These are phyloP conservation scores for Austroboletus festivus DNA, from an alignment of 768 basidiomycete species.

Conservation along the genomic window DNA sequence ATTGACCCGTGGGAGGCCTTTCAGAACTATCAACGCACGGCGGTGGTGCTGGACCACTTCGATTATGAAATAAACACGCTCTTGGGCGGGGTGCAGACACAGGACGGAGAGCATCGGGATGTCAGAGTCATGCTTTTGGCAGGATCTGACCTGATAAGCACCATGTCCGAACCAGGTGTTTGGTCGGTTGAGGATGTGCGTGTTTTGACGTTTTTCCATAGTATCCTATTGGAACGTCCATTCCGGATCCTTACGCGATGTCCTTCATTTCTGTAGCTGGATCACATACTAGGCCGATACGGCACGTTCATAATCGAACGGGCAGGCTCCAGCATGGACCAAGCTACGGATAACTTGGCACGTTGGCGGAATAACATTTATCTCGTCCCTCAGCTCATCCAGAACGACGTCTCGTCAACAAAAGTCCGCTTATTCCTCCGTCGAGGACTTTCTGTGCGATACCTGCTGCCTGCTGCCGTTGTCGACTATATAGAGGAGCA, in stretches of 20 bases:
- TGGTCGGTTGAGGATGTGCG: conserved; percentile 94
- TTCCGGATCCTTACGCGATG: conserved; percentile 11
- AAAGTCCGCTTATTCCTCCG: conserved; percentile 83
- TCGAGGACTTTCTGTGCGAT: conserved; percentile 79
- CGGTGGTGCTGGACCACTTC: conserved; percentile 96
- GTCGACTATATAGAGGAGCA: conserved; percentile 93
- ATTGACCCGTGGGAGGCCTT: conserved; percentile 98
- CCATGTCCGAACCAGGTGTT: conserved; percentile 97
- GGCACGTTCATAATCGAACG: conserved; percentile 95
- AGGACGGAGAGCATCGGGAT: conserved; percentile 69
- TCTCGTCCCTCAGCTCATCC: conserved; percentile 90
- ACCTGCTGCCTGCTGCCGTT: conserved; percentile 86
- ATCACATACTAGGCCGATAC: conserved; percentile 93
- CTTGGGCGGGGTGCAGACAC: conserved; percentile 71
- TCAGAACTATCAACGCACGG: conserved; percentile 92
- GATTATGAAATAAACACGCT: conserved; percentile 90
- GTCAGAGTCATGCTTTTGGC: conserved; percentile 92
- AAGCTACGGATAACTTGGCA: conserved; percentile 71
- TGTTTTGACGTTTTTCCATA: conserved; percentile 33
- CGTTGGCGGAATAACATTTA: conserved; percentile 83
- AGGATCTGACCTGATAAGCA: conserved; percentile 96
- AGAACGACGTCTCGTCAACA: conserved; percentile 95
- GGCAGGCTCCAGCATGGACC: conserved; percentile 88
- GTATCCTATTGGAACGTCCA: conserved; percentile 2
- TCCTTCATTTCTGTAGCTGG: conserved; percentile 55